Evolutionary conservation across 208 protist species (phyloP).

Genomic region (Trypanosoma caninum): DNA sequence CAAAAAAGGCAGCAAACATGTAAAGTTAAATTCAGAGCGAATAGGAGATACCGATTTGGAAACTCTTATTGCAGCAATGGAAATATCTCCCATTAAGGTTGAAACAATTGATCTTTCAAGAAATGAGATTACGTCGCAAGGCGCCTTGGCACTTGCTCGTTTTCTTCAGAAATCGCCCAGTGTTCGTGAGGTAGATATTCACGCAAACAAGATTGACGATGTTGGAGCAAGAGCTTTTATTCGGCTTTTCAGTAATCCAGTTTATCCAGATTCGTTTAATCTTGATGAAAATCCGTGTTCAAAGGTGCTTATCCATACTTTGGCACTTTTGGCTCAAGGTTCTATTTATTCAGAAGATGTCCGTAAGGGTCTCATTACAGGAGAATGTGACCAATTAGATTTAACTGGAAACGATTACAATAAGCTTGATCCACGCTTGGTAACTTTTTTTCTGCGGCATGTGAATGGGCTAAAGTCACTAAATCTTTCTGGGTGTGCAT

Average conservation of each 20-base stretch:
- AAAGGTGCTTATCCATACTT: slow-evolving; percentile 29
- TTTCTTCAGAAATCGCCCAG: slow-evolving; percentile 35
- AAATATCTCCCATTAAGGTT: slow-evolving; percentile 37
- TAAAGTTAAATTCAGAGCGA: slow-evolving; percentile 34
- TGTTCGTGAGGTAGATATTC: slow-evolving; percentile 50
- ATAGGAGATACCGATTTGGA: slow-evolving; percentile 50
- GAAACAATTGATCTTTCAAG: slow-evolving; percentile 44
- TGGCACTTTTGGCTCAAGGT: slow-evolving; percentile 51
- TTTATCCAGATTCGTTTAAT: slow-evolving; percentile 39
- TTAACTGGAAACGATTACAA: slow-evolving; percentile 43
- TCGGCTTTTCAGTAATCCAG: slow-evolving; percentile 29
- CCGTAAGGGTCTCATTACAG: slow-evolving; percentile 36
- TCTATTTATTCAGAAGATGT: slow-evolving; percentile 30
- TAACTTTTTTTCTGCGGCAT: slow-evolving; percentile 49
- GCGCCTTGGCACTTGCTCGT: slow-evolving; percentile 30
- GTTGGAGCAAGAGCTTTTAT: slow-evolving; percentile 52
- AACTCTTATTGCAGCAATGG: slow-evolving; percentile 60
- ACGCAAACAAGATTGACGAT: slow-evolving; percentile 67
- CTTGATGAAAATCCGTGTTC: slow-evolving; percentile 52
- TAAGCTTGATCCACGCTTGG: slow-evolving; percentile 56
- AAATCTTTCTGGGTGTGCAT: slow-evolving; percentile 51
- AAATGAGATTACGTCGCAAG: slow-evolving; percentile 60
- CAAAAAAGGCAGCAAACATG: slow-evolving; percentile 38
- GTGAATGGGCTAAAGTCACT: slow-evolving; percentile 37
- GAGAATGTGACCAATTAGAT: slow-evolving; percentile 36